Evolutionary conservation across 257 asterid species (phyloP).

Genomic region (Salvia rosmarinus): DNA sequence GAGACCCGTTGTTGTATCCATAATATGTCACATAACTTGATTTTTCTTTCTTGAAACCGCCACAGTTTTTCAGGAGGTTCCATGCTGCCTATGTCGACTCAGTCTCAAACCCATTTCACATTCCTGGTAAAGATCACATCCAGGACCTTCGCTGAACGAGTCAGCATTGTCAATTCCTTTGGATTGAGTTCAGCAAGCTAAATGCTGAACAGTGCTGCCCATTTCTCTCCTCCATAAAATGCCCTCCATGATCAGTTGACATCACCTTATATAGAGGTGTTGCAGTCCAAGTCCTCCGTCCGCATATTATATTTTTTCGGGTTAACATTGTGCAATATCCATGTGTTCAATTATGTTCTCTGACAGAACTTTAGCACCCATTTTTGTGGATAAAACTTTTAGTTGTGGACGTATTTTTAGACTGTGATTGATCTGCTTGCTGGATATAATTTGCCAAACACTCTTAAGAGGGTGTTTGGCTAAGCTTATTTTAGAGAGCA

Average conservation of each 20-base stretch:
- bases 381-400: constrained; percentile 8
- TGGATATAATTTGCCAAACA: background rate
- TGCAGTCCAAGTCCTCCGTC: background rate
- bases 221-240: background rate
- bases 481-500: too few species aligned
- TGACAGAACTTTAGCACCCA: background rate
- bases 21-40: constrained; percentile 29
- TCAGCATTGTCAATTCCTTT: constrained; percentile 81
- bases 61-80: constrained; percentile 79
- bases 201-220: constrained; percentile 21
- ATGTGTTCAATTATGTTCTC: background rate
- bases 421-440: background rate
- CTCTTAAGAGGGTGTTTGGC: too few species aligned
- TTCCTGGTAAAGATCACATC: constrained; percentile 93
- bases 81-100: constrained; percentile 83
- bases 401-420: background rate
- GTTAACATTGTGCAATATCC: constrained; percentile 17
- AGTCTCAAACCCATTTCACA: constrained; percentile 86
- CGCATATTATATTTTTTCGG: background rate
- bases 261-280: background rate
- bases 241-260: too few species aligned
- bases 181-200: constrained; percentile 68
- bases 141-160: constrained; percentile 76
- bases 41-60: constrained; percentile 34
- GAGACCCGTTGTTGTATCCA: too few species aligned